A percentile compares a stretch with the other conserved stretches of the same genome.
phyloP scores from a whole-genome alignment of 345 rosid genomes.

The Geranium rotundifolium region DNA sequence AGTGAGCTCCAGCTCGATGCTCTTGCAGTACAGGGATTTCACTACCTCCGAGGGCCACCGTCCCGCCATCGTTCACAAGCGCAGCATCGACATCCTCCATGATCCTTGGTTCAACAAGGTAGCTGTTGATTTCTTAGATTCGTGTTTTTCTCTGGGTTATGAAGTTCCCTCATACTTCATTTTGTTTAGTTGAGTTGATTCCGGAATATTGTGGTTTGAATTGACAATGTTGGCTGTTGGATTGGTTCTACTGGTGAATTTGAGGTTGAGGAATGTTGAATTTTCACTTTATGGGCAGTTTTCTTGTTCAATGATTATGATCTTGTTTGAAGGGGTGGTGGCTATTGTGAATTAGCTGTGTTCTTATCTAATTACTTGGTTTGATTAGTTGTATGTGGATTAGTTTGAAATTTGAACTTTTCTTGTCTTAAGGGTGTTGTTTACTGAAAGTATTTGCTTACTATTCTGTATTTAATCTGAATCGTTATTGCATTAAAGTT shows the following conservation, averaged over 20 bases:
- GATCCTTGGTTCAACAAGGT: constrained; percentile 99
- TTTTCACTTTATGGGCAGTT: too few species aligned
- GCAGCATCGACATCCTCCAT: constrained; percentile 90
- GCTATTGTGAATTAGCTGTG: background rate
- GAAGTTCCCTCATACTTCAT: background rate
- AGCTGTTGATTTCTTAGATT: background rate
- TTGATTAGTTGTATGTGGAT: background rate
- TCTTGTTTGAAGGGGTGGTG: background rate
- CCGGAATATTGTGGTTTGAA: too few species aligned
- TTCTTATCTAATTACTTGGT: too few species aligned
- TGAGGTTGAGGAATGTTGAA: background rate
- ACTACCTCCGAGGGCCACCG: constrained; percentile 83
- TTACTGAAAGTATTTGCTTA: background rate
- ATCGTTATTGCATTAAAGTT: too few species aligned
- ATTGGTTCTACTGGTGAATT: background rate
- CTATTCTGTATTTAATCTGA: background rate
- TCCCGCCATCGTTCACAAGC: constrained; percentile 86
- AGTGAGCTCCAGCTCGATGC: constrained; percentile 6
- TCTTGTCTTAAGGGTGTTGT: too few species aligned
- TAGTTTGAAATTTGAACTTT: too few species aligned
- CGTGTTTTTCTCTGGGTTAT: background rate
- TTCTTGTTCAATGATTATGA: background rate
- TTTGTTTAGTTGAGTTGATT: background rate
- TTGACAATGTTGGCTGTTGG: background rate
- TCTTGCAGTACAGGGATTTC: constrained; percentile 38